These are phyloP conservation scores for Lichtheimia corymbifera DNA, from an alignment of 371 early-diverging fungal genomes.

Conservation along the genomic window DNA sequence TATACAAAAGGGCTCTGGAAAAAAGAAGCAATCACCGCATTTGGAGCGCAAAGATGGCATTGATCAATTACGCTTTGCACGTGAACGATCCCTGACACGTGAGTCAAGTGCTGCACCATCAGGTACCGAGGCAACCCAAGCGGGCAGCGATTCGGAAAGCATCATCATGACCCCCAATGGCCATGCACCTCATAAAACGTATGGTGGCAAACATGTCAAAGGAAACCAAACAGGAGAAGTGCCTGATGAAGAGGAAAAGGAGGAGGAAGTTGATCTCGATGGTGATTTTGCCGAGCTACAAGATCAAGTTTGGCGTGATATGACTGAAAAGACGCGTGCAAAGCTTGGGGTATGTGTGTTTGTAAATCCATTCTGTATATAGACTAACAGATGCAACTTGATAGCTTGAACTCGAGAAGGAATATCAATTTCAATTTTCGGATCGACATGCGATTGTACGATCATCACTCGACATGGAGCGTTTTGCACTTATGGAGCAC, in stretches of 20 bases:
- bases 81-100: conserved; percentile 26
- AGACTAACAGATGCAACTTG: background rate
- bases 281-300: conserved; percentile 53
- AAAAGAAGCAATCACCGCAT: conserved; percentile 13
- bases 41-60: conserved; percentile 1
- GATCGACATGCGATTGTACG: conserved; percentile 53
- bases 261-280: conserved; percentile 47
- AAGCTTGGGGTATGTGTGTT: conserved; percentile 38
- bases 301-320: conserved; percentile 63
- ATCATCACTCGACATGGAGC: conserved; percentile 56
- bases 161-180: conserved; percentile 22
- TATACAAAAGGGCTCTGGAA: conserved; percentile 9
- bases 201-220: conserved; percentile 25
- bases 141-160: conserved; percentile 21
- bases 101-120: conserved; percentile 25
- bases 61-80: conserved; percentile 13
- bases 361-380: background rate
- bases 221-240: conserved; percentile 13
- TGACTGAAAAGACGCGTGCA: conserved; percentile 62
- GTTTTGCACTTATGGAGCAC: conserved; percentile 53
- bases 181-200: conserved; percentile 11
- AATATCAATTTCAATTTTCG: conserved; percentile 55
- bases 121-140: conserved; percentile 2
- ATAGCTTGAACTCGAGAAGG: conserved; percentile 50
- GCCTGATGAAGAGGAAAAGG: conserved; percentile 44